Percentiles rank a stretch among this genome's conserved stretches.
These are phyloP conservation scores for Taphrina deformans DNA, from an alignment of 1,139 yeast species.

Conservation along the genomic window DNA sequence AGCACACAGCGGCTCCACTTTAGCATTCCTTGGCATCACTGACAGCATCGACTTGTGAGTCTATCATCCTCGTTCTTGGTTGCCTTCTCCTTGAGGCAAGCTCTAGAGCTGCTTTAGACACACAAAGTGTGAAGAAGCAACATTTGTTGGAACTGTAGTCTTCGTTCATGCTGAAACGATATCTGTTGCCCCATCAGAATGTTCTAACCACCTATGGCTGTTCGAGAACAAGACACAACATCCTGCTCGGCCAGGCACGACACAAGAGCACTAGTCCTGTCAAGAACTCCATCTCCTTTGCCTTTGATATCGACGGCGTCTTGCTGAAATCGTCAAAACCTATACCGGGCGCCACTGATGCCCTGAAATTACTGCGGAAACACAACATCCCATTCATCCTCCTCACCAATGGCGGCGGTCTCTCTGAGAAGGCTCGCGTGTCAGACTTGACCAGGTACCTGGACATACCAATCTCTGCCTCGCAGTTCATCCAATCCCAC, in stretches of 20 bases:
- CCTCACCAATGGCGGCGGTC: slow-evolving; percentile 88
- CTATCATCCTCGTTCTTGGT: background rate
- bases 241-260: background rate
- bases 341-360: slow-evolving; percentile 72
- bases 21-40: background rate
- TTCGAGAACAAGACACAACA: background rate
- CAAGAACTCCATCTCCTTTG: slow-evolving; percentile 59
- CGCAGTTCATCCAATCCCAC: slow-evolving; percentile 83
- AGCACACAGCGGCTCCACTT: background rate
- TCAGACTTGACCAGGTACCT: slow-evolving; percentile 64
- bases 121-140: too few species aligned
- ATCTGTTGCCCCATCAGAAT: background rate
- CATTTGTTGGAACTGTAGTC: too few species aligned
- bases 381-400: slow-evolving; percentile 81
- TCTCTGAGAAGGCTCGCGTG: slow-evolving; percentile 71
- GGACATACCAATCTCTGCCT: slow-evolving; percentile 61
- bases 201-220: background rate
- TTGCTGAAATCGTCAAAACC: slow-evolving; percentile 76
- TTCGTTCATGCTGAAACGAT: background rate
- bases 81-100: background rate
- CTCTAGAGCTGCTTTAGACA: too few species aligned
- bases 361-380: slow-evolving; percentile 67
- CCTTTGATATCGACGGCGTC: slow-evolving; percentile 85
- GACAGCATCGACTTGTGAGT: background rate
- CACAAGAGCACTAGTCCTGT: background rate